Evolutionary conservation across 177 flowering plant species (phyloP), one percentile per base, ranked within the genome.

Genomic region (Vitis hybrid): DNA sequence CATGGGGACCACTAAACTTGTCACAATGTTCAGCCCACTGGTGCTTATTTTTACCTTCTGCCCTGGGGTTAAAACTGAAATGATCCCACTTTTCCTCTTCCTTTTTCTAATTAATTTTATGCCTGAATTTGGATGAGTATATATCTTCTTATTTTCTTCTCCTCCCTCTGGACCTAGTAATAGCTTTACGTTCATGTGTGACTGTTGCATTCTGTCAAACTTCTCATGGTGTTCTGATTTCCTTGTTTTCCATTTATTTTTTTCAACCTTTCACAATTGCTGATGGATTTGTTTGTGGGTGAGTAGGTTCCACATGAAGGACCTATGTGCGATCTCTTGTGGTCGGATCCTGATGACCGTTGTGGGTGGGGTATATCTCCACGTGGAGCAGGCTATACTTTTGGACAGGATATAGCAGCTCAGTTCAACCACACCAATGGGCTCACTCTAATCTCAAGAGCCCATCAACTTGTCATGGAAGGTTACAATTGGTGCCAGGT

Each of bases 391-490:
- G 97, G 97, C 57, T 91, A 91, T 70, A 91, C 97, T 13, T 91
- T 91, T 79, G 97, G 97, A 65, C 94, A 91, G 80, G 97, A 91
- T 78, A 90, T 91, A 71, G 97, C 97, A 63, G 73, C 84, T 69
- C 89, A 89, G 72, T 92, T 90, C 81, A 92, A 92, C 77, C 96
- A 90, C 73, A 92, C 90, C 52, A 92, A 92, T 78, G 94, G 96
- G 9, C 93, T 92, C 52, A 73, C 85, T 59, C 88, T 92, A 61
- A 85, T 92, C 68, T 86, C 96, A 39, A 80, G 97, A 75, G 97
- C 97, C 2, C 97, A 92, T 68, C 97, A 92, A 75, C 96, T 92
- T 79, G 97, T 92, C 75, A 90, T 90, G 96, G 97, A 92, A 77
- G 97, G 97, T 26, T 90, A 67, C 73, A 92, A 91, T 63, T 91